Percentiles rank a stretch among this genome's conserved stretches.
These are phyloP conservation scores for Boletus tomentosulus DNA, from an alignment of 768 basidiomycete genomes.

Conservation along the genomic window DNA sequence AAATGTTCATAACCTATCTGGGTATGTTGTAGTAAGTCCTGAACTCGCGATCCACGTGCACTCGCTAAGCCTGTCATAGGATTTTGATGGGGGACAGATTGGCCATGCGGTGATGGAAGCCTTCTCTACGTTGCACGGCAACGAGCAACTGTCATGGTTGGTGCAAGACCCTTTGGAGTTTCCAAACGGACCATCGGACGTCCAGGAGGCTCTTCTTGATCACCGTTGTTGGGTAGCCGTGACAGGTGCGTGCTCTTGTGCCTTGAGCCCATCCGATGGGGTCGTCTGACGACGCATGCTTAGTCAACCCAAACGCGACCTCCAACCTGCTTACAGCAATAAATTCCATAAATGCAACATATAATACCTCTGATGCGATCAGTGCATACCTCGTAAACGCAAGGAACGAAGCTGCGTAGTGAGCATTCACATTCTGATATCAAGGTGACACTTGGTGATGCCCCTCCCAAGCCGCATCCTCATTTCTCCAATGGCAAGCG, in stretches of 20 bases:
- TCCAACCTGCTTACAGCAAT: constrained; percentile 36
- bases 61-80: constrained; percentile 31
- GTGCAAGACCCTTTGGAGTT: constrained; percentile 40
- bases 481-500: constrained; percentile 11
- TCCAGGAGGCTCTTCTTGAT: constrained; percentile 44
- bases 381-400: constrained; percentile 47
- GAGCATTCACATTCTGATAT: constrained; percentile 18
- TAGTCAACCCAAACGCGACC: constrained; percentile 42
- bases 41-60: neutral
- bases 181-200: constrained; percentile 39
- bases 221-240: constrained; percentile 54
- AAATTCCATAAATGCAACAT: constrained; percentile 37
- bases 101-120: constrained; percentile 44
- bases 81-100: constrained; percentile 55
- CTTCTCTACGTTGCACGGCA: constrained; percentile 29
- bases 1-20: constrained; percentile 40
- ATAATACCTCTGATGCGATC: constrained; percentile 46
- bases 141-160: constrained; percentile 43
- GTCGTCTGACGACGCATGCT: neutral
- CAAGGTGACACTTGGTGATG: constrained; percentile 1
- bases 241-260: constrained; percentile 38
- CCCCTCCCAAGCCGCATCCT: constrained; percentile 15
- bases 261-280: neutral
- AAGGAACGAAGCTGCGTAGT: constrained; percentile 60
- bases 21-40: constrained; percentile 52